Evolutionary conservation across 2,329 filamentous ascomycete species (phyloP), one percentile per base, ranked within the genome.

Genomic region (Mariannaea sp.): DNA sequence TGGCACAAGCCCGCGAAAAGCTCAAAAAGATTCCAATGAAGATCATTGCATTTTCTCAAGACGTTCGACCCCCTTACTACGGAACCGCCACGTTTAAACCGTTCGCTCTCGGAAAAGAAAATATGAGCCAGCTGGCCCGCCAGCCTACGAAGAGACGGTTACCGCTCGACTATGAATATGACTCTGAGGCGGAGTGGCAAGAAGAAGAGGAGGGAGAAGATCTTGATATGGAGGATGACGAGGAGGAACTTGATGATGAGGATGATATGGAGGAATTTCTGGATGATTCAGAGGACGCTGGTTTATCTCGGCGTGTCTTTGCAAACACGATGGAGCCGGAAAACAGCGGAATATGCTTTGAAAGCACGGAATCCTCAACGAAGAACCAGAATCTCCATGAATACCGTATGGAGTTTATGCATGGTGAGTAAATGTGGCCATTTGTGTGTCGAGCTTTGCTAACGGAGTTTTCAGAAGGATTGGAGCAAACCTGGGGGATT

Each of bases 211-310:
- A 75, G 51, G 87, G 88, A 20, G 87, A 89, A 36, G 85, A 88
- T 43, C 80, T 90, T 12, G 81, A 86, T 2, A 77, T 86, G 20
- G 87, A 88, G 16, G 86, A 88, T 7, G 80, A 81, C 22, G 82
- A 82, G 75, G 92, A 81, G 77, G 92, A 81, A n/a, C 59, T 78
- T 0, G 88, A 89, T 52, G 88, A 88, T 50, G 87, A 85, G n/a
- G 88, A 90, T 13, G 92, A 95, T 55, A 88, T 96, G 86, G 90
- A 91, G 4, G 92, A 86, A 14, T 97, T 97, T 66, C 77, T 97
- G 2, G 92, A 96, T 62, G 90, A 95, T 64, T 90, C 90, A 5
- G 90, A 95, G 47, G 90, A 94, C 56, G 67, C 71, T 66, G 81
- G 75, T 55, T 74, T 72, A 68, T 77, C 73, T 59, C 78, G 70